These are phyloP conservation scores for Phytophthora aleatoria DNA, from an alignment of 352 stramenopile species.

Conservation along the genomic window DNA sequence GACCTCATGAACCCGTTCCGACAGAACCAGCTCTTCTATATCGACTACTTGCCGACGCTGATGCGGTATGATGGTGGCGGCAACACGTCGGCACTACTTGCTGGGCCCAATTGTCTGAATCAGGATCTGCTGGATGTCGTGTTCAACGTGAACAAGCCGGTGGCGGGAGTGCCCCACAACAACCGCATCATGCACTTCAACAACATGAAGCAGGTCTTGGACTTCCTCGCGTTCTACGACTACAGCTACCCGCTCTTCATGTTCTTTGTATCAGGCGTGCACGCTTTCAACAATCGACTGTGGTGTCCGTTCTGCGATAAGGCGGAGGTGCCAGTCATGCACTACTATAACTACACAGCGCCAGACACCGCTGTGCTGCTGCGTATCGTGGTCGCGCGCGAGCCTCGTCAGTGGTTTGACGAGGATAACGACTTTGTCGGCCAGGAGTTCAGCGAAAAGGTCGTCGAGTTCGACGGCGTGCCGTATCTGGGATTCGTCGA, in stretches of 20 bases:
- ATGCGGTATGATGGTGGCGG: constrained; percentile 80
- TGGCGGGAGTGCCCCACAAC: constrained; percentile 35
- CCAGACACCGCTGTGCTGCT: constrained; percentile 60
- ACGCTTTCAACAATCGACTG: constrained; percentile 78
- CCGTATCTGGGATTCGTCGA: constrained; percentile 65
- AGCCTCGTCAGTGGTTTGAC: constrained; percentile 72
- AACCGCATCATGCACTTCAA: constrained; percentile 63
- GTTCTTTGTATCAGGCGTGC: constrained; percentile 75
- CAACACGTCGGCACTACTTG: constrained; percentile 72
- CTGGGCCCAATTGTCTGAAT: constrained; percentile 70
- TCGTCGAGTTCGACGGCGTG: constrained; percentile 63
- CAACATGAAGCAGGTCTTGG: constrained; percentile 44
- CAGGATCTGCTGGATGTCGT: constrained; percentile 70
- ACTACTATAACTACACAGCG: constrained; percentile 82
- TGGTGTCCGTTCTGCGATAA: constrained; percentile 86
- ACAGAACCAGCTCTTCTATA: constrained; percentile 85
- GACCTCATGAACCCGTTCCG: constrained; percentile 77
- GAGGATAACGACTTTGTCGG: constrained; percentile 77
- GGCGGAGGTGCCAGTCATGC: constrained; percentile 67
- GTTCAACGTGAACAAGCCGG: constrained; percentile 58
- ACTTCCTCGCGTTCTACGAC: constrained; percentile 64
- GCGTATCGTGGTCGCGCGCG: constrained; percentile 59
- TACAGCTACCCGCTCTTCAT: constrained; percentile 76
- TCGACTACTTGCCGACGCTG: constrained; percentile 77
- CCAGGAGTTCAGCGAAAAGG: constrained; percentile 57